Conservation (phyloP, 345 rosid species). For the Eucalyptus marginata region DNA sequence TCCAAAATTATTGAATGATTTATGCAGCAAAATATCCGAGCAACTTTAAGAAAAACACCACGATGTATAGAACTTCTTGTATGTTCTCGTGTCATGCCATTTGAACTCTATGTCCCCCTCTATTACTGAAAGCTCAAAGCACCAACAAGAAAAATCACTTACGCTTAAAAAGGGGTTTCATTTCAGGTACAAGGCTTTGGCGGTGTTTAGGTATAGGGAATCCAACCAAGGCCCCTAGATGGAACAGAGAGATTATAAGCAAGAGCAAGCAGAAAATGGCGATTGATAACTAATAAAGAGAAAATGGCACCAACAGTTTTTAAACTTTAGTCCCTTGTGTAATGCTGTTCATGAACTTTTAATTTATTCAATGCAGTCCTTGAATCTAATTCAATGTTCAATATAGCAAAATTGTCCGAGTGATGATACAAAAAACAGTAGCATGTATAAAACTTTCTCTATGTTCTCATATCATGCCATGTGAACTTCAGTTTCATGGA, state of each 20-base stretch:
- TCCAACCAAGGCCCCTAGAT: not conserved
- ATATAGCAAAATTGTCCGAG: not conserved
- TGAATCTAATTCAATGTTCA: no score
- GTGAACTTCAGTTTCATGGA: not conserved
- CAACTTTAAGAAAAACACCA: no score
- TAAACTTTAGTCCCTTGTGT: no score
- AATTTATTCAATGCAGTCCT: rapidly evolving
- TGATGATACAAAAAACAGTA: rapidly evolving
- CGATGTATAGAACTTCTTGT: no score
- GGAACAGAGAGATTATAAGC: not conserved
- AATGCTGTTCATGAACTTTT: no score
- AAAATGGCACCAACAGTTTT: rapidly evolving
- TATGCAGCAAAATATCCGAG: not conserved
- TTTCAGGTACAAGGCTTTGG: no score
- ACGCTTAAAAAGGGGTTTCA: no score
- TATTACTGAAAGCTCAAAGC: rapidly evolving
- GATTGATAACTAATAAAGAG: not conserved
- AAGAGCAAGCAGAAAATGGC: not conserved
- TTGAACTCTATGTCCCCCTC: not conserved
- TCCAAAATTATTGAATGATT: not conserved
- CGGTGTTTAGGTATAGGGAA: no score
- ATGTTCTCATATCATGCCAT: not conserved
- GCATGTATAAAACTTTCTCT: not conserved
- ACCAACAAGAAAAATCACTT: not conserved
- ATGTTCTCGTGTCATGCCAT: not conserved